Conservation (phyloP, 768 basidiomycete species). For the Amanita jacksonii region DNA sequence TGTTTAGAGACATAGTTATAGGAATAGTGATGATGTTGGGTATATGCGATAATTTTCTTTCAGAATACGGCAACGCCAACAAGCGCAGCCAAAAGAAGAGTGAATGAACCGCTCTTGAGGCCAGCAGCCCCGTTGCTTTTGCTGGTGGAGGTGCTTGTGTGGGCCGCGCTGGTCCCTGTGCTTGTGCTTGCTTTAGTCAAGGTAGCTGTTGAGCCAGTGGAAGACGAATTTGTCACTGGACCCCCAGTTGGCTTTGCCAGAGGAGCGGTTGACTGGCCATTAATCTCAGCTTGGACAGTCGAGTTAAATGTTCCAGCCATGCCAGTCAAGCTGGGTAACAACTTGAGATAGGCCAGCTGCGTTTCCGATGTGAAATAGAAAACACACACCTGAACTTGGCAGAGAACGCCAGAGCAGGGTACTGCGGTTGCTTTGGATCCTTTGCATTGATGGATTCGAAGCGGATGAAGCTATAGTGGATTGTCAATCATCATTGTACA, state of each 20-base stretch:
- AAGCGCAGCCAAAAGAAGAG: constrained; percentile 24
- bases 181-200: not conserved
- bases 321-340: constrained; percentile 36
- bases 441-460: constrained; percentile 49
- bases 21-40: not conserved
- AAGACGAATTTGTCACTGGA: constrained; percentile 15
- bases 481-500: constrained; percentile 5
- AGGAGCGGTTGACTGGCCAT: constrained; percentile 50
- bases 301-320: constrained; percentile 68
- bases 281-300: constrained; percentile 45
- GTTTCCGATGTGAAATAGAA: not conserved
- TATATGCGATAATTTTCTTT: constrained; percentile 1
- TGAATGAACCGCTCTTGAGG: constrained; percentile 23
- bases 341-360: not conserved
- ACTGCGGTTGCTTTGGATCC: constrained; percentile 42
- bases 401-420: constrained; percentile 64
- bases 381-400: constrained; percentile 66
- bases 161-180: not conserved
- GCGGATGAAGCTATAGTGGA: constrained; percentile 63
- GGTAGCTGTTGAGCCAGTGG: constrained; percentile 14
- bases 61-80: constrained; percentile 30
- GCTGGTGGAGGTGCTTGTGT: constrained; percentile 11
- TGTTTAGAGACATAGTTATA: not conserved
- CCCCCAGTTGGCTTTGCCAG: constrained; percentile 28
- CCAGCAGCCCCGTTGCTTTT: constrained; percentile 16